Base-by-base conservation (phyloP, 805 yeast species). In the Candida arabinofermentans region DNA sequence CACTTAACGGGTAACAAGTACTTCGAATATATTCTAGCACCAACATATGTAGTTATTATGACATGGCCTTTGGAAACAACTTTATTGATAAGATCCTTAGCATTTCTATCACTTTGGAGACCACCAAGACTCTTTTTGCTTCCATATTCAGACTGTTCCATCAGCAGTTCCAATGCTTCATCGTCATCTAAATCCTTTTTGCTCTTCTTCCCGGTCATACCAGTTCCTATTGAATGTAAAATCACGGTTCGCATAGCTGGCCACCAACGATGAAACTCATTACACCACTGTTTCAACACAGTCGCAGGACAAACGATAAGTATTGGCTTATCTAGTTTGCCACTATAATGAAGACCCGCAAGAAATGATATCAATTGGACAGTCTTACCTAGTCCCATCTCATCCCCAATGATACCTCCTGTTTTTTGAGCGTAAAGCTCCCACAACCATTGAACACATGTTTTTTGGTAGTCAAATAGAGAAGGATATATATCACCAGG, bases 381-480 rank as follows among this genome's bases (percentile, higher is more conserved):
- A 0, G 99, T 93, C 57, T 93, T 93, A 2, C 99, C 99, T 14
- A 93, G 65, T 0, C 99, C 99, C 99, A 93, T 93, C 61, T 93
- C 99, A 63, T 93, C 99, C 21, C 98, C 97, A 31, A 93, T 74
- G 18, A 93, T 93, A 0, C 99, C 99, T 2, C 99, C 99, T 3
- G 90, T 83, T 37, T 77, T 79, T 60, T 93, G 98, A 17, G 79
- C 72, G 54, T 86, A 83, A n/a, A 93, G 68, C 57, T 93, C 99
- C 83, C 95, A 90, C 2, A 93, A 74, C 99, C 99, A 91, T 55
- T 93, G 96, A 1, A 93, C 97, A 47, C 98, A 88, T 0, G 98
- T 93, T 54, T 86, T 86, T 55, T 93, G 99, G 60, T 93, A 93
- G 49, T 87, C 96, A 56, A 93, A 93, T 12, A 93, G 65, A 4